phyloP scores from a whole-genome alignment of 164 flowering plant genomes.

The Magnolia sinica region DNA sequence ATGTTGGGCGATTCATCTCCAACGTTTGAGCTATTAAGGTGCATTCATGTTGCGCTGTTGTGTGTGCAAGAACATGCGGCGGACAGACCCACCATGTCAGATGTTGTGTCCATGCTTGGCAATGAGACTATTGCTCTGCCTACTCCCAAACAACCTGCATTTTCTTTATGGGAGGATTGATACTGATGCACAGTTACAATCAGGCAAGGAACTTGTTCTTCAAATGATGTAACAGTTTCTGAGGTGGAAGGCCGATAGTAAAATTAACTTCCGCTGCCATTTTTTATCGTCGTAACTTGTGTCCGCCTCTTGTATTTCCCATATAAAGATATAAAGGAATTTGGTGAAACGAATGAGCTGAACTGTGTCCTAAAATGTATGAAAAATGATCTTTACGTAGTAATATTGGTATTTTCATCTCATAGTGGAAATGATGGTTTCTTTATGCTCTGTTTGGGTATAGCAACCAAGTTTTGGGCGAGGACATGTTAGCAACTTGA shows the following conservation, averaged over 20 bases:
- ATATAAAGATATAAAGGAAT: too few relatives aligned
- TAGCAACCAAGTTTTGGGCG: too few relatives aligned
- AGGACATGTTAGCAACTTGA: too few relatives aligned
- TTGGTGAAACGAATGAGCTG: too few relatives aligned
- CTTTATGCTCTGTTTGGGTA: too few relatives aligned
- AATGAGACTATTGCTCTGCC: constrained; percentile 10
- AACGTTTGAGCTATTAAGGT: constrained; percentile 1
- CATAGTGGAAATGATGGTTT: too few relatives aligned
- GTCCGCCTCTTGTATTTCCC: too few relatives aligned
- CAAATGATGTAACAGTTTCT: constrained; percentile 1
- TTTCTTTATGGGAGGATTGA: not conserved
- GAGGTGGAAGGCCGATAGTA: constrained; percentile 1
- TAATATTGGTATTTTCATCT: too few relatives aligned
- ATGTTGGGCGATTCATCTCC: not conserved
- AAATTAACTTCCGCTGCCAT: not conserved
- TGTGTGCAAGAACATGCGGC: constrained; percentile 17
- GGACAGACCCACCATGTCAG: constrained; percentile 11
- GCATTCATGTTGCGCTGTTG: constrained; percentile 15
- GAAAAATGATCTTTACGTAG: too few relatives aligned
- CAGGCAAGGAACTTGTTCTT: not conserved
- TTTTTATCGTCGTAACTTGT: too few relatives aligned
- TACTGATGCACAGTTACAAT: not conserved
- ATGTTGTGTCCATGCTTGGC: constrained; percentile 6
- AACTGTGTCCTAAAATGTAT: too few relatives aligned
- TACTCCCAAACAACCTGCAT: constrained; percentile 28